Evolutionary conservation across 2,329 filamentous ascomycete genomes (phyloP).

Genomic region (Cyclaneusma minus): DNA sequence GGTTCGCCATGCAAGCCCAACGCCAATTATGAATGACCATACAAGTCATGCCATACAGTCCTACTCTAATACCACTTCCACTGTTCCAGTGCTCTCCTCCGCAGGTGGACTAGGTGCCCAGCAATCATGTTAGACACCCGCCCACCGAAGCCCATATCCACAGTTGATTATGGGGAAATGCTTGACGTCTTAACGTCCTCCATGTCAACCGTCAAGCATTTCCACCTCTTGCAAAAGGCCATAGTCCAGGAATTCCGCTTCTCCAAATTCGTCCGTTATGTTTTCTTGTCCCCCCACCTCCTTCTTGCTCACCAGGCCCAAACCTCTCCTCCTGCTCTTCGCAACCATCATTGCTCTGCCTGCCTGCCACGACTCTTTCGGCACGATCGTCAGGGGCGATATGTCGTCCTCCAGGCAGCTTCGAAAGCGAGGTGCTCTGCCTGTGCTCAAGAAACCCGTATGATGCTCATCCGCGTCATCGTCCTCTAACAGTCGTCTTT

Average conservation of each 20-base stretch:
- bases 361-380: constrained; percentile 20
- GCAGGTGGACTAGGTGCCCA: no score
- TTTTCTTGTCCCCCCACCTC: constrained; percentile 28
- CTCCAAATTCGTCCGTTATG: constrained; percentile 40
- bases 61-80: no score
- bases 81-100: no score
- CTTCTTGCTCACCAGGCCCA: constrained; percentile 11
- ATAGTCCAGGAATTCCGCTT: constrained; percentile 48
- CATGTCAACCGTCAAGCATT: constrained; percentile 7
- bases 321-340: constrained; percentile 7
- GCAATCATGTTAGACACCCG: no score
- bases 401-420: constrained; percentile 2
- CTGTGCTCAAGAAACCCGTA: constrained; percentile 8
- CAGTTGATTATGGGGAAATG: no score
- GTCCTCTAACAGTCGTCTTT: constrained; percentile 1
- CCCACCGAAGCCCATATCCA: no score
- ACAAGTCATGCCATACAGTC: no score
- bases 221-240: constrained; percentile 12
- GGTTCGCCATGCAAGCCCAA: no score
- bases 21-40: no score
- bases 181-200: neutral
- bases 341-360: constrained; percentile 13
- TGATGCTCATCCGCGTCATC: constrained; percentile 1
- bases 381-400: constrained; percentile 3
- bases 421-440: constrained; percentile 5